Percentiles rank a stretch among this genome's conserved stretches.
These are phyloP conservation scores for Annulohypoxylon nitens DNA, from an alignment of 495 filamentous ascomycete species.

Conservation along the genomic window DNA sequence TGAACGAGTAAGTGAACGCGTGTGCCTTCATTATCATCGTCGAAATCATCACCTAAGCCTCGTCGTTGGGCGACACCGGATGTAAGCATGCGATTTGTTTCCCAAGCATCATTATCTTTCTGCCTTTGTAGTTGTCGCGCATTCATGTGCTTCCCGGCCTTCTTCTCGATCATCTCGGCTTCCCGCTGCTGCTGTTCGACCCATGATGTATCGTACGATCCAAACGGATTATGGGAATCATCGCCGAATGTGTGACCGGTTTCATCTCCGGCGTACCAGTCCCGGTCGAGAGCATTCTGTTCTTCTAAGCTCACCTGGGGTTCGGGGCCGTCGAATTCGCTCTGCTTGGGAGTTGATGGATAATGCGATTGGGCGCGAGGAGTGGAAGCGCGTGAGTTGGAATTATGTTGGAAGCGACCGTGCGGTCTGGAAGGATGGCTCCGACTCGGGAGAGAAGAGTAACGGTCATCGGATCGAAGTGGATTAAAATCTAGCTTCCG, in stretches of 20 bases:
- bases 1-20: slow-evolving; percentile 93
- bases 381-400: slow-evolving; percentile 60
- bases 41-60: slow-evolving; percentile 82
- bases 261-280: slow-evolving; percentile 88
- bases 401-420: slow-evolving; percentile 50
- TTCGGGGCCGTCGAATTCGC: slow-evolving; percentile 68
- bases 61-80: slow-evolving; percentile 93
- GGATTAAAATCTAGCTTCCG: slow-evolving; percentile 72
- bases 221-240: slow-evolving; percentile 71
- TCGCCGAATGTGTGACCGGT: slow-evolving; percentile 81
- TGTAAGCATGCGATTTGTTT: slow-evolving; percentile 97
- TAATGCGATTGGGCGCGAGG: slow-evolving; percentile 62
- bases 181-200: slow-evolving; percentile 78
- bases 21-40: slow-evolving; percentile 91
- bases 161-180: slow-evolving; percentile 77
- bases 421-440: slow-evolving; percentile 53
- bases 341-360: slow-evolving; percentile 62
- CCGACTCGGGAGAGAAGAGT: slow-evolving; percentile 67
- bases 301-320: slow-evolving; percentile 61
- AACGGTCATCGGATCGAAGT: slow-evolving; percentile 67
- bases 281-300: slow-evolving; percentile 80
- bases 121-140: slow-evolving; percentile 84
- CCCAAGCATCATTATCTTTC: slow-evolving; percentile 97
- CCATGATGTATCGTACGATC: slow-evolving; percentile 73
- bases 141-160: slow-evolving; percentile 75